Evolutionary conservation across 192 early-diverging fungal species (phyloP), one percentile per base, ranked within the genome.

Genomic region (Gryganskiella cystojenkinii): DNA sequence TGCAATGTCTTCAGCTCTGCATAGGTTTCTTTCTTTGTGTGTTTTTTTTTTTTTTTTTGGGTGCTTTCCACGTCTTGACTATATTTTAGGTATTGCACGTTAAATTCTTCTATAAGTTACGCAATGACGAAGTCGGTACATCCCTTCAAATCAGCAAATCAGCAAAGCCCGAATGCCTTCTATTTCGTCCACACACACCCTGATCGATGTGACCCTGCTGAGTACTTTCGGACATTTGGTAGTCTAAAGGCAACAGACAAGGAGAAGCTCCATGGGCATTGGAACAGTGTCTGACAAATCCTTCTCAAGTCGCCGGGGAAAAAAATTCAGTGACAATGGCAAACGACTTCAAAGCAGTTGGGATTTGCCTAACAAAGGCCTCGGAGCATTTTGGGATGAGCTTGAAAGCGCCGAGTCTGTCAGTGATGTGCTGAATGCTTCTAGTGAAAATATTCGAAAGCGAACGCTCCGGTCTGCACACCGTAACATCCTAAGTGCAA

Each of bases 211-310:
- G 37, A 40, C 13, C 37, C 37, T 13, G 37, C 37, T 5, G 47
- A 50, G 15, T 50, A 50, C 47, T 50, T 50, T 50, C 47, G 47
- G 47, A 50, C 47, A 17, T 50, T 6, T 50, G 19, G 22, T 24
- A 50, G 22, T 50, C 19, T 50, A 50, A 50, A 50, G 47, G 15
- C 47, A 17, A n/a, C 22, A 24, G 47, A 50, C 6, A 50, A 50
- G 47, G 47, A 17, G 22, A 50, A 50, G 19, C 22, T 50, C 22
- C 19, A 50, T 50, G 47, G 47, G 22, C 22, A 50, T 50, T 50
- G 47, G 47, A 24, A 17, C 19, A 20, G 22, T n/a, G 47, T 24
- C 47, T 50, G 6, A 24, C 47, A 50, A 50, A 24, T 50, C 47
- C 47, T 50, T 50, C 47, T 17, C 22, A 24, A 50, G 47, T 50